phyloP scores from a whole-genome alignment of 805 yeast species.

The Scheffersomyces ergatensis region DNA sequence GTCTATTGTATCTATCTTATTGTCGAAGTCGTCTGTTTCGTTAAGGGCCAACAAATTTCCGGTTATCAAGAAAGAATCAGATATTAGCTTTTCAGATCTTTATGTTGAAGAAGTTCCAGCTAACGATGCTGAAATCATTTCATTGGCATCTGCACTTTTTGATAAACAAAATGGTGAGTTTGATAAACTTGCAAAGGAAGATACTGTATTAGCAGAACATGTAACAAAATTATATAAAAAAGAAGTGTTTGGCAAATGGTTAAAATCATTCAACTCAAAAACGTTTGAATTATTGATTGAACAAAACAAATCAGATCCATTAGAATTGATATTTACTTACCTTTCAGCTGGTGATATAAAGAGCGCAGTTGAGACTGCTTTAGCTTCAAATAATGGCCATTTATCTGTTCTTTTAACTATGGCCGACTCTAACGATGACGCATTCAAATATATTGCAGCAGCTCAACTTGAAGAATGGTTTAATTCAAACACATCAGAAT shows the following conservation, averaged over 20 bases:
- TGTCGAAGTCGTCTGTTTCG: slow-evolving; percentile 18
- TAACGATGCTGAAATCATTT: neutral
- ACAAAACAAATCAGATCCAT: slow-evolving; percentile 28
- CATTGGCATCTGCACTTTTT: slow-evolving; percentile 55
- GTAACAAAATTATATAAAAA: slow-evolving; percentile 20
- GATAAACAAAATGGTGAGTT: slow-evolving; percentile 15
- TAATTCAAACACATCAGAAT: slow-evolving; percentile 21
- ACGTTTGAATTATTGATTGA: slow-evolving; percentile 27
- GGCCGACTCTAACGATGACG: slow-evolving; percentile 66
- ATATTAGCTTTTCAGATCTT: neutral
- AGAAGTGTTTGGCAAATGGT: slow-evolving; percentile 54
- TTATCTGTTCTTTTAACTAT: slow-evolving; percentile 67
- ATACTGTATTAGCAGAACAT: slow-evolving; percentile 11
- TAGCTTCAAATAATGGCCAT: slow-evolving; percentile 62
- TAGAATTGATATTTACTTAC: slow-evolving; percentile 50
- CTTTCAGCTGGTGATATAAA: slow-evolving; percentile 56
- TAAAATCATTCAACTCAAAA: slow-evolving; percentile 41
- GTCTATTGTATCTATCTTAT: slow-evolving; percentile 7
- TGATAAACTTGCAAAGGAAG: slow-evolving; percentile 5
- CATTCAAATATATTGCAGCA: slow-evolving; percentile 53
- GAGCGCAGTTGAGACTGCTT: slow-evolving; percentile 62
- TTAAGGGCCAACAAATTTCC: slow-evolving; percentile 28
- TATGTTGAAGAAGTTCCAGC: neutral
- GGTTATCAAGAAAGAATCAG: slow-evolving; percentile 7
- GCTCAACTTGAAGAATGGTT: slow-evolving; percentile 70